These are phyloP conservation scores for Candida ulmi DNA, from an alignment of 805 yeast species.

Conservation along the genomic window DNA sequence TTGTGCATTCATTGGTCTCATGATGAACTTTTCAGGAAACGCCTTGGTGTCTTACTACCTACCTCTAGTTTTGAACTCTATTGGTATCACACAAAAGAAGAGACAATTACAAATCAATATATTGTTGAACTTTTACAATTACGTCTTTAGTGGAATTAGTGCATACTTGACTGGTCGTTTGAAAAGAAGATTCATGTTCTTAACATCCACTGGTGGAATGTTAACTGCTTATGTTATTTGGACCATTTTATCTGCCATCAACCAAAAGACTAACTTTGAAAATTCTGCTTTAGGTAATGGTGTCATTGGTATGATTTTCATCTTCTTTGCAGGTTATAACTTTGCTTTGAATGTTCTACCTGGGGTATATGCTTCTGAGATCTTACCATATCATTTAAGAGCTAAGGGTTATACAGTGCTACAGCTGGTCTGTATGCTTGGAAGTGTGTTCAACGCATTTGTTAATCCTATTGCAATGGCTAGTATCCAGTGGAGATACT, in stretches of 20 bases:
- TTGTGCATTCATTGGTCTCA: slow-evolving; percentile 23
- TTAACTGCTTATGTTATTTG: slow-evolving; percentile 29
- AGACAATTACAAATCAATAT: slow-evolving; percentile 41
- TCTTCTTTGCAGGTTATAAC: slow-evolving; percentile 32
- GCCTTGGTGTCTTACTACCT: slow-evolving; percentile 43
- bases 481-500: slow-evolving; percentile 9
- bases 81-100: slow-evolving; percentile 39
- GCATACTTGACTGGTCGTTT: slow-evolving; percentile 17
- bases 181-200: slow-evolving; percentile 29
- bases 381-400: slow-evolving; percentile 22
- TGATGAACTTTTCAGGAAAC: slow-evolving; percentile 41
- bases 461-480: slow-evolving; percentile 22
- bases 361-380: slow-evolving; percentile 35
- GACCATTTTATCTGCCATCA: slow-evolving; percentile 36
- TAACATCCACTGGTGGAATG: slow-evolving; percentile 28
- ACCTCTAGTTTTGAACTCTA: slow-evolving; percentile 38
- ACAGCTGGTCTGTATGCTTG: slow-evolving; percentile 6
- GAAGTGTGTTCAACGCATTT: slow-evolving; percentile 22
- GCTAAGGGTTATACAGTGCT: slow-evolving; percentile 14
- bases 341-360: slow-evolving; percentile 37
- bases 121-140: slow-evolving; percentile 37
- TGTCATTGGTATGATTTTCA: slow-evolving; percentile 41
- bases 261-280: not conserved
- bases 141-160: slow-evolving; percentile 21
- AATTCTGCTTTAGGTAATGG: slow-evolving; percentile 33